Percentiles rank a stretch among this genome's conserved stretches.
These are phyloP conservation scores for Fraxinus albicans DNA, from an alignment of 305 asterid species.

Conservation along the genomic window DNA sequence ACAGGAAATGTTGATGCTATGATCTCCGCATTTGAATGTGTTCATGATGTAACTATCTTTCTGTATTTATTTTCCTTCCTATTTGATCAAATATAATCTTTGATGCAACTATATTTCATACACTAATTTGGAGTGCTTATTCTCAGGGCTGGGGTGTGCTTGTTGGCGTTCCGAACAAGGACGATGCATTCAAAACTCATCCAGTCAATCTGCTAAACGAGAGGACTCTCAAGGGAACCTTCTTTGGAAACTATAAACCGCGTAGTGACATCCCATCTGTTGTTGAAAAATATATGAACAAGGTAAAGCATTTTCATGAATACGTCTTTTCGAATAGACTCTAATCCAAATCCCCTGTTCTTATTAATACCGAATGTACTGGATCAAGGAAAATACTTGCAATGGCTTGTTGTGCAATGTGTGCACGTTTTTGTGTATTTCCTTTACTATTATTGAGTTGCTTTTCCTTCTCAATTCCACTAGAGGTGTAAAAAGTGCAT, in stretches of 20 bases:
- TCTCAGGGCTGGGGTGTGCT: slow-evolving; percentile 66
- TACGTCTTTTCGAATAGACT: neutral
- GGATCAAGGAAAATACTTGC: neutral
- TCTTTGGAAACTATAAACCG: slow-evolving; percentile 63
- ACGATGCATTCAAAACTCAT: slow-evolving; percentile 47
- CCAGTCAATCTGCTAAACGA: slow-evolving; percentile 55
- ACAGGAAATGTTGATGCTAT: slow-evolving; percentile 53
- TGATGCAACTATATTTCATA: neutral
- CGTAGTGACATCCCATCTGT: slow-evolving; percentile 47
- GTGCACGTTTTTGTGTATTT: neutral
- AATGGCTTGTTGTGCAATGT: neutral
- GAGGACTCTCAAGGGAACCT: slow-evolving; percentile 61
- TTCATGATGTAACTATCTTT: slow-evolving; percentile 43
- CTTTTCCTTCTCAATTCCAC: neutral
- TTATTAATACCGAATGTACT: neutral
- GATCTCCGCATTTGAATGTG: slow-evolving; percentile 71
- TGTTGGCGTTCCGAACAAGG: slow-evolving; percentile 55
- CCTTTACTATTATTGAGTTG: neutral
- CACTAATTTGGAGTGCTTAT: neutral
- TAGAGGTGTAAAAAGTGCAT: neutral
- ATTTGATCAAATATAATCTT: neutral
- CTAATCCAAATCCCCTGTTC: neutral
- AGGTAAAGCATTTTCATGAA: slow-evolving; percentile 22
- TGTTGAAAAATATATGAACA: slow-evolving; percentile 60
- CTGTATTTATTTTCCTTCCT: neutral